Evolutionary conservation across 129 eudicot species (phyloP).

Genomic region (Tagetes erecta): DNA sequence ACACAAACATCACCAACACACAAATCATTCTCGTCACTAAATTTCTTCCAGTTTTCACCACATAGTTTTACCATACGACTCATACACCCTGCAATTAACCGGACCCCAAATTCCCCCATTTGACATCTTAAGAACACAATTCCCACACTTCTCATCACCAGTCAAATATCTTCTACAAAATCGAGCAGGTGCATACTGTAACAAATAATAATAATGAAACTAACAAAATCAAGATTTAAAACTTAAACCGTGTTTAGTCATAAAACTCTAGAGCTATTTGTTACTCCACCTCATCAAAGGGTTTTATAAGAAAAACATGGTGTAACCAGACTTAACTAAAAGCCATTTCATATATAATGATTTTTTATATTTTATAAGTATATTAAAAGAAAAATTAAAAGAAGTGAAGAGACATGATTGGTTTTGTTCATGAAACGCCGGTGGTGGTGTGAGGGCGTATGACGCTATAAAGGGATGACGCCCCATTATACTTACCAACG

Average conservation of each 20-base stretch:
- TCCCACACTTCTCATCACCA: not conserved
- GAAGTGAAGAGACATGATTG: too few species aligned
- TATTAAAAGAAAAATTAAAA: too few species aligned
- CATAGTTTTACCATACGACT: not conserved
- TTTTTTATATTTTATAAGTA: not conserved
- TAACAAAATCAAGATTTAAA: not conserved
- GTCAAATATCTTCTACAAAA: constrained; percentile 22
- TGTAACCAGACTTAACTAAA: too few species aligned
- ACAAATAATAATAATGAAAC: not conserved
- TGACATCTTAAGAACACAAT: constrained; percentile 5
- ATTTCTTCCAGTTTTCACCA: constrained; percentile 27
- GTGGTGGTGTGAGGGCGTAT: too few species aligned
- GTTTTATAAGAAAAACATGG: too few species aligned
- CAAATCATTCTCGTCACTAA: constrained; percentile 31
- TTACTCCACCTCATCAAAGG: too few species aligned
- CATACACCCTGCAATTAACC: not conserved
- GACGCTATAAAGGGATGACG: too few species aligned
- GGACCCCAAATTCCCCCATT: constrained; percentile 22
- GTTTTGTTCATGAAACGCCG: too few species aligned
- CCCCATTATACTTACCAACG: constrained; percentile 21
- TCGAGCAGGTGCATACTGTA: constrained; percentile 14
- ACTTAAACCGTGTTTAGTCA: too few species aligned
- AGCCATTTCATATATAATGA: too few species aligned
- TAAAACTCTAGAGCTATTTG: too few species aligned
- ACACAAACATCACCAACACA: constrained; percentile 38